A percentile compares a stretch with the other conserved stretches of the same genome.
Conservation (phyloP, 805 yeast genomes). For the Candida glaebosa region DNA sequence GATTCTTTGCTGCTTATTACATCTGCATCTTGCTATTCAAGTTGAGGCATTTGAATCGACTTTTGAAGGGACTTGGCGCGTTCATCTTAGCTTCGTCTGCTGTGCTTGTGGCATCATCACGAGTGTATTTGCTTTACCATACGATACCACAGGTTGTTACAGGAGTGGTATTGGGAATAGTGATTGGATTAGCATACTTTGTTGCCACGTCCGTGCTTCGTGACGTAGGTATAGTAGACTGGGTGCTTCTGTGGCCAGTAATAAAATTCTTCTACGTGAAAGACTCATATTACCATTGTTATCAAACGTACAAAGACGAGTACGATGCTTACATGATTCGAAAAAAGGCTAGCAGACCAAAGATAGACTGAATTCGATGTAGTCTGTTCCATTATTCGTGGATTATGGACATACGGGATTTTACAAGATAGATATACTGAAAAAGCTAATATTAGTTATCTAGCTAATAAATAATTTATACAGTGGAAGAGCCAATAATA, state of each 20-base stretch:
- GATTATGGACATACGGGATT: too few species aligned
- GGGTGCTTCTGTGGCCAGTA: conserved; percentile 59
- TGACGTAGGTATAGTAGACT: conserved; percentile 63
- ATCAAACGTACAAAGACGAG: conserved; percentile 47
- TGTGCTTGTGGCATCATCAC: conserved; percentile 55
- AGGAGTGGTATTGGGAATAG: conserved; percentile 63
- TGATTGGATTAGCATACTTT: conserved; percentile 59
- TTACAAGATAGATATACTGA: too few species aligned
- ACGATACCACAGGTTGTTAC: conserved; percentile 66
- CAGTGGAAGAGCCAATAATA: background rate
- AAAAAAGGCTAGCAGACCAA: conserved; percentile 6
- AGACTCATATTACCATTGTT: conserved; percentile 54
- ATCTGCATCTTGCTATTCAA: conserved; percentile 45
- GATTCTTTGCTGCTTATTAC: conserved; percentile 65
- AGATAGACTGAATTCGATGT: background rate
- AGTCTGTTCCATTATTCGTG: too few species aligned
- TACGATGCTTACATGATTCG: conserved; percentile 19
- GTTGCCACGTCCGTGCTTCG: conserved; percentile 50
- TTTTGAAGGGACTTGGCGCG: conserved; percentile 27
- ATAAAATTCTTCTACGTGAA: conserved; percentile 51
- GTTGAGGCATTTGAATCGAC: conserved; percentile 23
- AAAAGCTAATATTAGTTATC: background rate
- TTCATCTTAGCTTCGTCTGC: conserved; percentile 22
- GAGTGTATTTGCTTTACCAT: conserved; percentile 81
- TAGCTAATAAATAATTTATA: background rate